phyloP scores from a whole-genome alignment of 768 basidiomycete genomes.

The Calvatia gigantea region DNA sequence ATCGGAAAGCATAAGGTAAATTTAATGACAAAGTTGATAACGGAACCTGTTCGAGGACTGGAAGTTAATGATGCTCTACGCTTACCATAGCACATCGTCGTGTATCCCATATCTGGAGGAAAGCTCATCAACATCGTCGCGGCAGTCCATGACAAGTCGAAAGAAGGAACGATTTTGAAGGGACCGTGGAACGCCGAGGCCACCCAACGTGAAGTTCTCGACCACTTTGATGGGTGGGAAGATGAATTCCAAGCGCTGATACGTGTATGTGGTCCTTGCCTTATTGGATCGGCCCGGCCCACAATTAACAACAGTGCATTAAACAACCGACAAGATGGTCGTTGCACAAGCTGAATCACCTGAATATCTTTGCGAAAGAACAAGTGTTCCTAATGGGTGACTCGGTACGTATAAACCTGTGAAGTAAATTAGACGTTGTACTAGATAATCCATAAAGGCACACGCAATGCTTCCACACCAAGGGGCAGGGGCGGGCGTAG shows the following conservation, averaged over 20 bases:
- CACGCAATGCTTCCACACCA: slow-evolving; percentile 47
- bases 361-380: slow-evolving; percentile 16
- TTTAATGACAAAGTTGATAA: neutral
- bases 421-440: neutral
- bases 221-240: slow-evolving; percentile 15
- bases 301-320: too few relatives aligned
- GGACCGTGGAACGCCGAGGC: slow-evolving; percentile 19
- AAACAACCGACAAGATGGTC: slow-evolving; percentile 20
- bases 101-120: slow-evolving; percentile 45
- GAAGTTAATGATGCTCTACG: too few relatives aligned
- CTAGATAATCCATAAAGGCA: slow-evolving; percentile 22
- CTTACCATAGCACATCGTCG: slow-evolving; percentile 36
- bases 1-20: slow-evolving; percentile 20
- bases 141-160: slow-evolving; percentile 22
- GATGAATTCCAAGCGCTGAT: slow-evolving; percentile 14
- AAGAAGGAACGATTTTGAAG: slow-evolving; percentile 11
- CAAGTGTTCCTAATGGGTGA: slow-evolving; percentile 22
- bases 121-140: slow-evolving; percentile 44
- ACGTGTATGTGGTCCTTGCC: slow-evolving; percentile 3
- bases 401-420: slow-evolving; percentile 14
- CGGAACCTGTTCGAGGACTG: neutral
- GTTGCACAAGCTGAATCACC: slow-evolving; percentile 16
- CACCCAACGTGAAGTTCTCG: slow-evolving; percentile 11
- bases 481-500: slow-evolving; percentile 47
- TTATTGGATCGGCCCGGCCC: neutral